Conservation (phyloP, 306 rosid genomes). For the Vigna trinervia region DNA sequence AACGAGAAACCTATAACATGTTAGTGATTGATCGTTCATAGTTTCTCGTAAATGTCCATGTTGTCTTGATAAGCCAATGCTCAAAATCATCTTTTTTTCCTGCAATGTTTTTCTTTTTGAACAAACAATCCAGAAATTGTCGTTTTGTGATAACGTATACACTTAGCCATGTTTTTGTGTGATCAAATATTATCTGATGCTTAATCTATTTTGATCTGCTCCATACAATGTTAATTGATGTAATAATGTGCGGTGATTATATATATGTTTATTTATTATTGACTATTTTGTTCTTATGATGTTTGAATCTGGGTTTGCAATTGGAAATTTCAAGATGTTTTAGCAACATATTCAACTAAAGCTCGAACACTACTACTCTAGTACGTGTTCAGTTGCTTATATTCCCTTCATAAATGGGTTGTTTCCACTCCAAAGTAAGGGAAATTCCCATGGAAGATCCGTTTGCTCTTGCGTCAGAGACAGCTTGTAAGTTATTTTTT, state of each 20-base stretch:
- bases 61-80: background rate
- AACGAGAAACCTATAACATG: background rate
- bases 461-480: constrained; percentile 72
- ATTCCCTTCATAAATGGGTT: constrained; percentile 75
- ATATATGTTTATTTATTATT: constrained; percentile 11
- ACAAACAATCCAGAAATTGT: background rate
- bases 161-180: background rate
- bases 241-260: background rate
- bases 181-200: background rate
- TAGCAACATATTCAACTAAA: constrained; percentile 47
- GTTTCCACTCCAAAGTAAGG: constrained; percentile 62
- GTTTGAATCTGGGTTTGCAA: constrained; percentile 43
- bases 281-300: constrained; percentile 30
- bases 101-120: no score
- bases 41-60: background rate
- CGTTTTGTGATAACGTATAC: background rate
- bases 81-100: no score
- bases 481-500: constrained; percentile 68
- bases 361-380: constrained; percentile 37
- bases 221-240: background rate
- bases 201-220: background rate
- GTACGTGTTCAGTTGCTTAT: constrained; percentile 32
- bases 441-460: constrained; percentile 63
- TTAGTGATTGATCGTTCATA: background rate
- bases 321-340: constrained; percentile 49